Percentiles rank a stretch among this genome's conserved stretches.
Conservation (phyloP, 805 yeast species). For the Blastobotrys terrestris region DNA sequence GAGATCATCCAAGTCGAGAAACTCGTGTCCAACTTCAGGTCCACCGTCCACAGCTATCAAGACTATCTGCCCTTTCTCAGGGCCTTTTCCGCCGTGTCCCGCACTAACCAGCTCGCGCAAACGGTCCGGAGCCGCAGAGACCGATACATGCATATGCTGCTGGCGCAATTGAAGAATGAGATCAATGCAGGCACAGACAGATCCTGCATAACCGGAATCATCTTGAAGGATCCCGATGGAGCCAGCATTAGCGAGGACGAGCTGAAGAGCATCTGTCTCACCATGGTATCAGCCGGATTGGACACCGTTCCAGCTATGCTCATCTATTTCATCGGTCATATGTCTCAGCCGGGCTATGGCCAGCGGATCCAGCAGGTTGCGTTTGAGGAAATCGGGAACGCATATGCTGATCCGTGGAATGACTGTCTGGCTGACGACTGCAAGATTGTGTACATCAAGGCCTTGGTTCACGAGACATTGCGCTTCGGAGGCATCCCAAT, state of each 20-base stretch:
- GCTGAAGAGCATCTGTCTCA: constrained; percentile 54
- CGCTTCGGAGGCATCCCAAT: constrained; percentile 64
- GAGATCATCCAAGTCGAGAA: constrained; percentile 31
- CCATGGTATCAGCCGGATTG: constrained; percentile 75
- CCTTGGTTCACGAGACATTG: constrained; percentile 57
- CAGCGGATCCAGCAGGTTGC: constrained; percentile 42
- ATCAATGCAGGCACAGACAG: constrained; percentile 23
- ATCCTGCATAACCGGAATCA: constrained; percentile 33
- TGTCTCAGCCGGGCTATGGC: constrained; percentile 37
- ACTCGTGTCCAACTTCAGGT: constrained; percentile 30
- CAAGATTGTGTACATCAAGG: constrained; percentile 40
- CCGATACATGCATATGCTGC: constrained; percentile 28
- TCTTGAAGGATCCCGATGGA: constrained; percentile 24
- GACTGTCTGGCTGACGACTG: constrained; percentile 31
- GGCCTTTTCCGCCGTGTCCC: constrained; percentile 14
- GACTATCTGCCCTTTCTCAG: constrained; percentile 35
- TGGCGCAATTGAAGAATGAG: constrained; percentile 23
- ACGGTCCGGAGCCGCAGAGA: constrained; percentile 29
- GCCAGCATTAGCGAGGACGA: constrained; percentile 39
- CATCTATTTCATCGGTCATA: constrained; percentile 29
- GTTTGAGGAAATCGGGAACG: constrained; percentile 33
- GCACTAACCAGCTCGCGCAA: constrained; percentile 20
- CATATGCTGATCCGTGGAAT: constrained; percentile 28
- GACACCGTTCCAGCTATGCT: constrained; percentile 55
- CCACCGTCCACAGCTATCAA: constrained; percentile 35